Evolutionary conservation across 2,329 filamentous ascomycete species (phyloP).

Genomic region (Pseudogymnoascus sp.): DNA sequence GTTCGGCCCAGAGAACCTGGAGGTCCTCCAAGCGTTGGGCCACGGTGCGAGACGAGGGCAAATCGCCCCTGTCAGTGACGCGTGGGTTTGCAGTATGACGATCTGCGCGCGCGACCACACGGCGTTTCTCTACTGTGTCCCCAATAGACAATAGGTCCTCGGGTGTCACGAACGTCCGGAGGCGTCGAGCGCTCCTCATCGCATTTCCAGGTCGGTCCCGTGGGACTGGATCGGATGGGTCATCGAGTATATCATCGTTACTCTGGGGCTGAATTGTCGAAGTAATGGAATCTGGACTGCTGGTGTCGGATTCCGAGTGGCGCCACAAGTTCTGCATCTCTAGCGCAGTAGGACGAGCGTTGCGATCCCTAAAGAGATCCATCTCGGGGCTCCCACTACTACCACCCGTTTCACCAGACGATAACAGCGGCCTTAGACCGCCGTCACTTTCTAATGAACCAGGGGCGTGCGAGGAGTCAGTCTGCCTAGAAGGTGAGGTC

Average conservation of each 20-base stretch:
- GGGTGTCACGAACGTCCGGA: too few species aligned
- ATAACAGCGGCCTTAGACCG: not conserved
- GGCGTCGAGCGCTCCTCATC: too few species aligned
- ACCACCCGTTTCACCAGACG: not conserved
- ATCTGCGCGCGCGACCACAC: too few species aligned
- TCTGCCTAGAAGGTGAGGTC: not conserved
- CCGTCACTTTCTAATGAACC: not conserved
- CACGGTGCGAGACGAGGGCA: too few species aligned
- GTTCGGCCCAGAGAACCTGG: not conserved
- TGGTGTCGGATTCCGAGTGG: not conserved
- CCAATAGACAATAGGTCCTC: too few species aligned
- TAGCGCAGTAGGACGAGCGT: not conserved
- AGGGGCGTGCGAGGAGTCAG: not conserved
- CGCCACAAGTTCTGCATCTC: too few species aligned
- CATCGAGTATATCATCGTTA: not conserved
- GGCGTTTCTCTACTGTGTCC: too few species aligned
- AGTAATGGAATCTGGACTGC: not conserved
- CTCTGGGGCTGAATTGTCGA: not conserved
- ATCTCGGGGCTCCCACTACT: not conserved
- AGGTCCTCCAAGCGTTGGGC: too few species aligned
- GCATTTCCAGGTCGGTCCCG: too few species aligned
- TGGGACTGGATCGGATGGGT: not conserved
- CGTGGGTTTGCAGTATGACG: too few species aligned
- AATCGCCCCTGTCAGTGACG: too few species aligned
- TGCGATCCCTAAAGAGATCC: not conserved